Evolutionary conservation across 2,329 filamentous ascomycete species (phyloP).

Genomic region (Thielaviopsis musarum): DNA sequence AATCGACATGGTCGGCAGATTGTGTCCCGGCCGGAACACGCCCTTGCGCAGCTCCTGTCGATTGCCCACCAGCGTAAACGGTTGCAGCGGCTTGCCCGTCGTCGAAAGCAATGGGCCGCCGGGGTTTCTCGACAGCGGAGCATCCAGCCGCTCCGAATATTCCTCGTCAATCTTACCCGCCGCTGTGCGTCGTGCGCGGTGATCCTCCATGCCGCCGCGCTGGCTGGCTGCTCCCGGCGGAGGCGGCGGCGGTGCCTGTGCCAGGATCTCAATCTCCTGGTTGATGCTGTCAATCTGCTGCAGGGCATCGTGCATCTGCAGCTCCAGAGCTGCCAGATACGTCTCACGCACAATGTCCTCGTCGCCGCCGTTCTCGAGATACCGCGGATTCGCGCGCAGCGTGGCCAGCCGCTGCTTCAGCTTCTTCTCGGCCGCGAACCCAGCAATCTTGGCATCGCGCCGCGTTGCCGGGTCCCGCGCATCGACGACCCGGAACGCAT

Average conservation of each 20-base stretch:
- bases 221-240: constrained; percentile 25
- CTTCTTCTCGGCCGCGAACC: constrained; percentile 72
- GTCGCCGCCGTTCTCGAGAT: constrained; percentile 46
- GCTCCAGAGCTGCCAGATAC: constrained; percentile 57
- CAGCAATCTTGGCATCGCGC: constrained; percentile 69
- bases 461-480: constrained; percentile 45
- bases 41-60: constrained; percentile 59
- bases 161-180: constrained; percentile 24
- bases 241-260: constrained; percentile 44
- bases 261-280: constrained; percentile 69
- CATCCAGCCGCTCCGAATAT: constrained; percentile 62
- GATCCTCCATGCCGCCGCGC: constrained; percentile 28
- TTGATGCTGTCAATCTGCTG: constrained; percentile 75
- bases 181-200: constrained; percentile 18
- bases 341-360: constrained; percentile 70
- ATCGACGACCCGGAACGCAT: constrained; percentile 55
- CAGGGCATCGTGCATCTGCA: constrained; percentile 64
- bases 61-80: constrained; percentile 71
- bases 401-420: constrained; percentile 65
- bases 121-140: constrained; percentile 35
- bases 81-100: constrained; percentile 71
- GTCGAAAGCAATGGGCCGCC: constrained; percentile 59
- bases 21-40: constrained; percentile 84
- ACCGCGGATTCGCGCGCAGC: constrained; percentile 27
- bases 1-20: constrained; percentile 90